Evolutionary conservation across 2,329 filamentous ascomycete genomes (phyloP).

Genomic region (Exserohilum rostratum): DNA sequence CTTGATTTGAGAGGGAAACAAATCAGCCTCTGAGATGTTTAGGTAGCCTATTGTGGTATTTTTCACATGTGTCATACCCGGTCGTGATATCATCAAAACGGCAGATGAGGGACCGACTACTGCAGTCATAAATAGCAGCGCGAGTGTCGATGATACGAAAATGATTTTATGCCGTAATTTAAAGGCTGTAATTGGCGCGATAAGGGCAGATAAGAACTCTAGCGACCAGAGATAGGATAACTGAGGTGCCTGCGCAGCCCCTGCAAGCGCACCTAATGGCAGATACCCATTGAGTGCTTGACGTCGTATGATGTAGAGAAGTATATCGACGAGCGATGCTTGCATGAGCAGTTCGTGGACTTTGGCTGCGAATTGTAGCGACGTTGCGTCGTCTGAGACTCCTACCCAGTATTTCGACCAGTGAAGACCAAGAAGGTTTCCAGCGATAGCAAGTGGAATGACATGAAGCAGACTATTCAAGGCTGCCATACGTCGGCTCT

Average conservation of each 20-base stretch:
- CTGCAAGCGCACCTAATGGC: constrained; percentile 17
- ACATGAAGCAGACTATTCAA: constrained; percentile 13
- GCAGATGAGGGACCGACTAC: constrained; percentile 16
- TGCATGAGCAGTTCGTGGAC: constrained; percentile 28
- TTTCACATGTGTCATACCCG: not conserved
- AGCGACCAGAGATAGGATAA: constrained; percentile 26
- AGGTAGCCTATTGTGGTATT: not conserved
- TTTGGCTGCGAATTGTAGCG: constrained; percentile 26
- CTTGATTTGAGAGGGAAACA: not conserved
- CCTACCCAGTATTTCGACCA: constrained; percentile 10
- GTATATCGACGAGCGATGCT: constrained; percentile 12
- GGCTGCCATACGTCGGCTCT: constrained; percentile 8
- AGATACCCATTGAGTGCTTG: constrained; percentile 3
- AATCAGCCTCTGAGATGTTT: not conserved
- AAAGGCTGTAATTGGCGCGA: not conserved
- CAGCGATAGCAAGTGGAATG: constrained; percentile 8
- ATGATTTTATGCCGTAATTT: not conserved
- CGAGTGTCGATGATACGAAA: not conserved
- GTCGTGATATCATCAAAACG: constrained; percentile 13
- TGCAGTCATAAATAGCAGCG: constrained; percentile 1
- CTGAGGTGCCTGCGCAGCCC: constrained; percentile 9
- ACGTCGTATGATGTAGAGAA: constrained; percentile 12
- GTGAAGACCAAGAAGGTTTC: constrained; percentile 7
- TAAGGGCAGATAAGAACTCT: constrained; percentile 10
- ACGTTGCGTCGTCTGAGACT: not conserved